Evolutionary conservation across 2,329 filamentous ascomycete genomes (phyloP).

Genomic region (Amauroascus niger): DNA sequence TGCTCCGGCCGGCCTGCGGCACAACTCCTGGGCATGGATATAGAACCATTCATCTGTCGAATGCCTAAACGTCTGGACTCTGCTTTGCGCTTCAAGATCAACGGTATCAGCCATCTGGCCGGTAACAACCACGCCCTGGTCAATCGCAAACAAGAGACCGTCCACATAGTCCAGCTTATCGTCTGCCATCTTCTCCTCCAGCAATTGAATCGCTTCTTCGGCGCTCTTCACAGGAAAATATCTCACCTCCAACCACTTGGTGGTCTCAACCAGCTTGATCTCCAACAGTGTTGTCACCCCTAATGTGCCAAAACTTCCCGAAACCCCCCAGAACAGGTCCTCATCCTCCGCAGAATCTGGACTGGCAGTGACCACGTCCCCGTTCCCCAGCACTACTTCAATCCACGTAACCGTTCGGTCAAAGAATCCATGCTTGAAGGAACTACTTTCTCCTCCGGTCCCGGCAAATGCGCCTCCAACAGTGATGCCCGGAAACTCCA

Average conservation of each 20-base stretch:
- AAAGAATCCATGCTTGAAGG: conserved; percentile 58
- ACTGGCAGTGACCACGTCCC: conserved; percentile 42
- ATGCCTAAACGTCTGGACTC: conserved; percentile 44
- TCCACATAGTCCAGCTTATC: conserved; percentile 55
- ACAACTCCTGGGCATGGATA: conserved; percentile 48
- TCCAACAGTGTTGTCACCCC: conserved; percentile 54
- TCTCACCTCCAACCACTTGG: conserved; percentile 50
- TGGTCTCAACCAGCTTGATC: conserved; percentile 47
- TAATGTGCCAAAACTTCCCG: conserved; percentile 51
- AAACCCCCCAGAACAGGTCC: conserved; percentile 47
- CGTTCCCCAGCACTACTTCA: conserved; percentile 55
- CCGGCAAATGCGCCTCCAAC: conserved; percentile 58
- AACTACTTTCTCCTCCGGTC: conserved; percentile 57
- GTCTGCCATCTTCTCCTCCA: conserved; percentile 39
- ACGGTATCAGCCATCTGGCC: conserved; percentile 45
- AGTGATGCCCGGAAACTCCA: conserved; percentile 63
- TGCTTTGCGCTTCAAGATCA: conserved; percentile 23
- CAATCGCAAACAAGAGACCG: conserved; percentile 50
- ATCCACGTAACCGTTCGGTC: conserved; percentile 53
- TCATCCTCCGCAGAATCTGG: conserved; percentile 37
- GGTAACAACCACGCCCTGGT: conserved; percentile 48
- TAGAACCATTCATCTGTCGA: conserved; percentile 64
- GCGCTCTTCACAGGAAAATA: conserved; percentile 49
- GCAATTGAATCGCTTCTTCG: conserved; percentile 41
- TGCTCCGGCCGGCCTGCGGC: conserved; percentile 1